phyloP scores from a whole-genome alignment of 441 rosid species.

The Mallotus repandus region DNA sequence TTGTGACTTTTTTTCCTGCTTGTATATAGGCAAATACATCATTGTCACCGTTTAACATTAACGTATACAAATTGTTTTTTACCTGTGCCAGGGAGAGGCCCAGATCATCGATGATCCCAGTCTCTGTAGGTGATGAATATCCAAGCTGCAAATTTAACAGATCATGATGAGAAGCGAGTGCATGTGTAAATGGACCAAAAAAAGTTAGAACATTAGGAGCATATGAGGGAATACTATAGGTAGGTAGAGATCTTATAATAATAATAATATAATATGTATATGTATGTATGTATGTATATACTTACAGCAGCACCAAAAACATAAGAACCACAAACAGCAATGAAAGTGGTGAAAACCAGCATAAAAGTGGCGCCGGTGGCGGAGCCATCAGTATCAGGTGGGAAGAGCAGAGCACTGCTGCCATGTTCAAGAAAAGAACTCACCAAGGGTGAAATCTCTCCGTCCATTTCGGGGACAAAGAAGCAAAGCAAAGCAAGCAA shows the following conservation, averaged over 20 bases:
- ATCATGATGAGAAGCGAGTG: background rate
- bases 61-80: background rate
- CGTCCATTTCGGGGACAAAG: background rate
- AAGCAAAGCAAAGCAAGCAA: background rate
- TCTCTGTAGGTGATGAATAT: constrained; percentile 6
- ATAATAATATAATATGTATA: too few species aligned
- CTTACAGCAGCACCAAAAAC: constrained; percentile 12
- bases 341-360: background rate
- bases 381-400: background rate
- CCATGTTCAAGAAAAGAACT: background rate
- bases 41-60: too few species aligned
- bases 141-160: background rate
- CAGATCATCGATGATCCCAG: constrained; percentile 10
- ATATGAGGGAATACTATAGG: too few species aligned
- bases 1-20: too few species aligned
- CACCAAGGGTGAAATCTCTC: background rate
- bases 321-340: constrained; percentile 15
- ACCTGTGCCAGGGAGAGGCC: constrained; percentile 1
- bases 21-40: background rate
- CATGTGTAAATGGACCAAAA: too few species aligned
- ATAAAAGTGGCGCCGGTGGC: background rate
- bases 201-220: too few species aligned
- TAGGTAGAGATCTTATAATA: too few species aligned
- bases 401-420: background rate
- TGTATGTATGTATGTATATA: too few species aligned